phyloP scores from a whole-genome alignment of 495 filamentous ascomycete genomes.

The Trichocladium antarcticum region DNA sequence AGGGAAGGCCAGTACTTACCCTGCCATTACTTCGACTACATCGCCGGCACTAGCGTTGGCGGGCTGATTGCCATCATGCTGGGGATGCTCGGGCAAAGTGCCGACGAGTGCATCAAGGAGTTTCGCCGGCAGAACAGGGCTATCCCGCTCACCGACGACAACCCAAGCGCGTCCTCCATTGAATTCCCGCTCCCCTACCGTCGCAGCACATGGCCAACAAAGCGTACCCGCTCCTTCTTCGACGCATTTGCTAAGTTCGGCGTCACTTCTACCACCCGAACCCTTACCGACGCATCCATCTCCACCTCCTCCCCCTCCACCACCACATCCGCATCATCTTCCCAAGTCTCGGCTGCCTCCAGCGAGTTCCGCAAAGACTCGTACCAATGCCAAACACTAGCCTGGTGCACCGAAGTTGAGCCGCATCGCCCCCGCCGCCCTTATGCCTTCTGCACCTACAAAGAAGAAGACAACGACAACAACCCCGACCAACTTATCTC shows the following conservation, averaged over 20 bases:
- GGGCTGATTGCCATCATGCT: conserved; percentile 30
- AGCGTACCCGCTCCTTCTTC: conserved; percentile 23
- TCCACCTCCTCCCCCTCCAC: background rate
- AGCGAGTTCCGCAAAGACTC: conserved; percentile 20
- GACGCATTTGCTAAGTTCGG: conserved; percentile 25
- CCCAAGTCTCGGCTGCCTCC: conserved; percentile 8
- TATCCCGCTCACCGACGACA: conserved; percentile 18
- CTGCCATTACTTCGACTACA: conserved; percentile 39
- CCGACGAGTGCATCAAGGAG: conserved; percentile 23
- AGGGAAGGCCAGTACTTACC: conserved; percentile 36
- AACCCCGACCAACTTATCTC: conserved; percentile 13
- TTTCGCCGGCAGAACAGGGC: conserved; percentile 24
- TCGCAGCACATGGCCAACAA: conserved; percentile 23
- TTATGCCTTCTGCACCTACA: conserved; percentile 27
- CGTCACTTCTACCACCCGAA: conserved; percentile 6
- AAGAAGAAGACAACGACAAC: conserved; percentile 16
- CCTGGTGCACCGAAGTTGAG: conserved; percentile 27
- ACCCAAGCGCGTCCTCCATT: conserved; percentile 7
- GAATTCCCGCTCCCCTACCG: conserved; percentile 20
- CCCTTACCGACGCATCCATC: background rate
- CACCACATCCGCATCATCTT: conserved; percentile 1
- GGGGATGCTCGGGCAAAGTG: conserved; percentile 22
- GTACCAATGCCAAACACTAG: conserved; percentile 25
- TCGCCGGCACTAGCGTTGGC: conserved; percentile 31
- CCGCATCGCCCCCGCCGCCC: conserved; percentile 14